Conservation (phyloP, 2,329 filamentous ascomycete species). For the Trichoderma oligosporum region DNA sequence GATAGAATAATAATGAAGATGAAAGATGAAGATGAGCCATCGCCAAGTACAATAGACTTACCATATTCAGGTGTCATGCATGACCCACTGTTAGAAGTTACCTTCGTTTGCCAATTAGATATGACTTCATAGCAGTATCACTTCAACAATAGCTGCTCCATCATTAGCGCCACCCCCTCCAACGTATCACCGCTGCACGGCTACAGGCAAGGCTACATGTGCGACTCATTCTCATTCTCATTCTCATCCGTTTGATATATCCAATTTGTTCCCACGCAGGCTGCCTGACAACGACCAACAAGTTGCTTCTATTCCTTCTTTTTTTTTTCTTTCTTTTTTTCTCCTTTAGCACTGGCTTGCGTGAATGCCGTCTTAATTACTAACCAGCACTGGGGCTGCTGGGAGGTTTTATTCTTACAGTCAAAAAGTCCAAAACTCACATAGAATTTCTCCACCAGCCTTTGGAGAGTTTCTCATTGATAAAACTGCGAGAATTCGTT, state of each 20-base stretch:
- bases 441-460: too few species aligned
- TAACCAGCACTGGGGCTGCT: not conserved
- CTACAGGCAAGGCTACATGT: constrained; percentile 15
- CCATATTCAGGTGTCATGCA: too few species aligned
- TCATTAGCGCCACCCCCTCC: not conserved
- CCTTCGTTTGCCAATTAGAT: not conserved
- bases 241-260: constrained; percentile 2
- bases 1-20: too few species aligned
- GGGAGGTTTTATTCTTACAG: not conserved
- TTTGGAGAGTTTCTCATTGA: too few species aligned
- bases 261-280: not conserved
- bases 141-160: not conserved
- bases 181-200: constrained; percentile 14
- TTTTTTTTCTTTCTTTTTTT: not conserved
- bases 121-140: not conserved
- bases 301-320: not conserved
- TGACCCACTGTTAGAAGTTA: constrained; percentile 5
- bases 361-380: not conserved
- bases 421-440: too few species aligned
- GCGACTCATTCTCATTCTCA: not conserved
- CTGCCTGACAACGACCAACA: not conserved
- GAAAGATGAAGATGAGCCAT: too few species aligned
- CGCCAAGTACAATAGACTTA: too few species aligned
- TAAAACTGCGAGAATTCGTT: too few species aligned
- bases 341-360: not conserved